These are phyloP conservation scores for Suhomyces atakaporum DNA, from an alignment of 1,139 yeast genomes.

Conservation along the genomic window DNA sequence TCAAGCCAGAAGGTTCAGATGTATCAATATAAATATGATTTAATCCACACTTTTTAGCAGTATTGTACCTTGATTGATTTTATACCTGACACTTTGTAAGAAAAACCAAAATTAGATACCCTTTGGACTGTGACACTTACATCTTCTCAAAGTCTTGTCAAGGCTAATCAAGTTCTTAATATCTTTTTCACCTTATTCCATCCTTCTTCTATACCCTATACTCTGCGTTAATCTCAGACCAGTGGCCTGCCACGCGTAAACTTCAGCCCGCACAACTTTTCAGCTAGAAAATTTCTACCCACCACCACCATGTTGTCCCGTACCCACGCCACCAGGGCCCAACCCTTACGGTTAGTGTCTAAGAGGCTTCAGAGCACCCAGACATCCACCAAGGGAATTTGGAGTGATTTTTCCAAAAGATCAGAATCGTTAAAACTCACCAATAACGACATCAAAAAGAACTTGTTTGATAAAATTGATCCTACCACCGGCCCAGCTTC, in stretches of 20 bases:
- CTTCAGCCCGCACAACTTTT: constrained; percentile 1
- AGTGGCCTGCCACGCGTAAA: constrained; percentile 2
- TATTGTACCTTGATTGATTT: too few species aligned
- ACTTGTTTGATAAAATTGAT: constrained; percentile 37
- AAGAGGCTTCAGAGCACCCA: constrained; percentile 13
- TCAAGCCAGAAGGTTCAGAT: too few species aligned
- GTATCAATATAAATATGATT: too few species aligned
- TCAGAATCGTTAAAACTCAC: constrained; percentile 39
- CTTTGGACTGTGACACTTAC: too few species aligned
- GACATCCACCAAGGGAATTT: constrained; percentile 33
- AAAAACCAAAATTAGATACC: too few species aligned
- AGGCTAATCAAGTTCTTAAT: too few species aligned
- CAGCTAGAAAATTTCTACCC: constrained; percentile 7
- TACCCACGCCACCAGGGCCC: constrained; percentile 11
- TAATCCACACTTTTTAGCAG: too few species aligned
- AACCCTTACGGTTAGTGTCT: constrained; percentile 12
- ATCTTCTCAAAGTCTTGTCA: too few species aligned
- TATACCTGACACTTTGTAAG: too few species aligned
- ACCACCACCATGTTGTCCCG: constrained; percentile 10
- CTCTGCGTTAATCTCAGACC: constrained; percentile 6
- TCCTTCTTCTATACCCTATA: too few species aligned
- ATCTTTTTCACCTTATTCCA: too few species aligned
- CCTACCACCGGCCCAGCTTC: constrained; percentile 38
- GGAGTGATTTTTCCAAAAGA: constrained; percentile 51
- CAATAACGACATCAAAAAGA: constrained; percentile 30